Conservation (phyloP, 2,329 filamentous ascomycete genomes). For the Trichoderma sp. region DNA sequence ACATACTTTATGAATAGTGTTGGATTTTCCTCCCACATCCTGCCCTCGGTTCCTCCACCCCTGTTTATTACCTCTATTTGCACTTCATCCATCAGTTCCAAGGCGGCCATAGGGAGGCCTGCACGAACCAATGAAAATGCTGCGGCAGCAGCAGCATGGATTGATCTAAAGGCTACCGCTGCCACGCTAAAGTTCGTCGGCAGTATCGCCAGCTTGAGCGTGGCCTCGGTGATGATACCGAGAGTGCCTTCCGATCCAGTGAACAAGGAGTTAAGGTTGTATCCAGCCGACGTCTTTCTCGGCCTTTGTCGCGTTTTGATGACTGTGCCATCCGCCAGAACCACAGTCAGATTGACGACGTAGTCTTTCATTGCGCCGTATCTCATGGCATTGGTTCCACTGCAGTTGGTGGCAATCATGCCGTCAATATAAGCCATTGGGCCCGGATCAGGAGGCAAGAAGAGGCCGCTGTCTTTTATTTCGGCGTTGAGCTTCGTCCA, state of each 20-base stretch:
- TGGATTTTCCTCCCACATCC: conserved; percentile 66
- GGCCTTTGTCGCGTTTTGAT: conserved; percentile 70
- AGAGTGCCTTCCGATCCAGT: conserved; percentile 71
- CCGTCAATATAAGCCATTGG: conserved; percentile 60
- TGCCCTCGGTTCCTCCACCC: conserved; percentile 57
- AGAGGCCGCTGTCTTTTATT: conserved; percentile 63
- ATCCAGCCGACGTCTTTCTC: conserved; percentile 69
- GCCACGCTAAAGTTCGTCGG: conserved; percentile 67
- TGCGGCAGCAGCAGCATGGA: conserved; percentile 63
- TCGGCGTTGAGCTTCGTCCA: conserved; percentile 69
- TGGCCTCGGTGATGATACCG: conserved; percentile 70
- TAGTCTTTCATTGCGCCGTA: conserved; percentile 79
- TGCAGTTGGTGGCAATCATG: conserved; percentile 69
- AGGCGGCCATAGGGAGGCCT: conserved; percentile 66
- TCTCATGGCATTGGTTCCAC: conserved; percentile 59
- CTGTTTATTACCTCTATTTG: conserved; percentile 70
- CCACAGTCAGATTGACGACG: conserved; percentile 71
- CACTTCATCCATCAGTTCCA: conserved; percentile 64
- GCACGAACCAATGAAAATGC: conserved; percentile 65
- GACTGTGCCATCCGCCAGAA: conserved; percentile 64
- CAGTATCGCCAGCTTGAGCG: conserved; percentile 65
- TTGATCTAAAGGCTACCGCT: conserved; percentile 60
- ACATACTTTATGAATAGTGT: conserved; percentile 70
- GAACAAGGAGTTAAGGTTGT: conserved; percentile 70
- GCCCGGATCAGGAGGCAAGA: conserved; percentile 70